Base-by-base conservation (phyloP, 2,329 filamentous ascomycete genomes). In the Metarhizium brunneum region DNA sequence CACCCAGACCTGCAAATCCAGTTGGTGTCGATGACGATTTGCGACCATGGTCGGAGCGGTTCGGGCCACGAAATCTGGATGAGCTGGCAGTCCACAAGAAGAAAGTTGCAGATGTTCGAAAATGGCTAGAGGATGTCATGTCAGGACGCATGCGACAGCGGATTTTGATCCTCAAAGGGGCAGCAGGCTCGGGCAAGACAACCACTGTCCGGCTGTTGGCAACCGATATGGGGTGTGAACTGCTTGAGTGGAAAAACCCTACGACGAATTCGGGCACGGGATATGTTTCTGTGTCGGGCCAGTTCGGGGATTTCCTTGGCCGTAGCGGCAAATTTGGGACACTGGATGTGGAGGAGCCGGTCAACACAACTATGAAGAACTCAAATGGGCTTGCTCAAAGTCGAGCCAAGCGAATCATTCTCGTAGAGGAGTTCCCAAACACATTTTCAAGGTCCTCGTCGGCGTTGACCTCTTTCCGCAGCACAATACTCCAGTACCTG, bases 71-170 rank as follows among this genome's bases (percentile, higher is more conserved):
- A 2, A 87, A 81, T 62, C 69, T 96, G 13, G 85, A 91, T 16
- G 92, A 97, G 71, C 76, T 99, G 49, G 92, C 88, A 0, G 92
- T 99, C 18, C 92, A 99, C 70, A 96, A 95, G 75, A 94, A 83
- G 64, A 99, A 99, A 69, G 88, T 97, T 6, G 73, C 83, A 2
- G 92, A 97, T 71, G 92, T 97, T 49, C 82, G 85, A 57, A 78
- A 74, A 57, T 97, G 94, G 92, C 74, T 99, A 38, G 83, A 88
- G 47, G 82, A 86, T 65, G 88, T 90, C 18, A 80, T 90, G 59
- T 69, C 71, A 30, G 88, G 89, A 16, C 75, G 76, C 42, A 71
- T 81, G 69, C 76, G 81, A 57, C 84, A 95, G 75, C 82, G 88
- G 58, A 67, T 96, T 56, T 79, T 96, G 56, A 78, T 99, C 32